Evolutionary conservation across 2,329 filamentous ascomycete genomes (phyloP).

Genomic region (Aotearoamyces nothofagi): DNA sequence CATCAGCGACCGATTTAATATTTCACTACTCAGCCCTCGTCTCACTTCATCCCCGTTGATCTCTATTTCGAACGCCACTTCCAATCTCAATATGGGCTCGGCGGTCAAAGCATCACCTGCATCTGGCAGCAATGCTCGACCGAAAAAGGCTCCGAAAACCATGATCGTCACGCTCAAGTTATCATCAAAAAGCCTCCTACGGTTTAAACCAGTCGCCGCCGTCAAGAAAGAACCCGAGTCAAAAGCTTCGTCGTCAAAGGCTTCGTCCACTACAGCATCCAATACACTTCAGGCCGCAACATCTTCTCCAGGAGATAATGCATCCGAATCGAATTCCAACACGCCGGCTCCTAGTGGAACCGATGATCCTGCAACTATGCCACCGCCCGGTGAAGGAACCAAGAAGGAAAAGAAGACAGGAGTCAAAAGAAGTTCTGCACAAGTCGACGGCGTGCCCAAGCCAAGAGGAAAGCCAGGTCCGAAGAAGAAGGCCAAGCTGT

Average conservation of each 20-base stretch:
- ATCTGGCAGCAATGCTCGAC: not conserved
- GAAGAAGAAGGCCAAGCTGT: conserved; percentile 93
- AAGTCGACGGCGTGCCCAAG: conserved; percentile 48
- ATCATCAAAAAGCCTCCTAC: conserved; percentile 31
- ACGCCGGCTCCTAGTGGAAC: conserved; percentile 42
- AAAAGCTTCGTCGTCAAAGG: conserved; percentile 23
- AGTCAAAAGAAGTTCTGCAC: conserved; percentile 54
- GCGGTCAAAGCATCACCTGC: not conserved
- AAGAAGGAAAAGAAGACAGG: conserved; percentile 54
- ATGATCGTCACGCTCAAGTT: conserved; percentile 38
- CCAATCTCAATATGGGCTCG: not conserved
- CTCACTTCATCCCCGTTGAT: no score
- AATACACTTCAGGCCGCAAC: conserved; percentile 22
- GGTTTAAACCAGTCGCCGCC: conserved; percentile 29
- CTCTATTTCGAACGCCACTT: no score
- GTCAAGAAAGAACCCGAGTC: conserved; percentile 26
- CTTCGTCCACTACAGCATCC: conserved; percentile 26
- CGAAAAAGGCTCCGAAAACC: conserved; percentile 10
- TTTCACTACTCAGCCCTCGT: no score
- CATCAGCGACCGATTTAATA: no score
- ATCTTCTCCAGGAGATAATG: conserved; percentile 33
- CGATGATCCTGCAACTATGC: conserved; percentile 39
- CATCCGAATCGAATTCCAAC: conserved; percentile 40
- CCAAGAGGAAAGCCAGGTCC: conserved; percentile 78
- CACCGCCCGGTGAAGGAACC: conserved; percentile 40